Evolutionary conservation across 805 yeast species (phyloP), one percentile per base, ranked within the genome.

Genomic region (Myxozyma geophila): DNA sequence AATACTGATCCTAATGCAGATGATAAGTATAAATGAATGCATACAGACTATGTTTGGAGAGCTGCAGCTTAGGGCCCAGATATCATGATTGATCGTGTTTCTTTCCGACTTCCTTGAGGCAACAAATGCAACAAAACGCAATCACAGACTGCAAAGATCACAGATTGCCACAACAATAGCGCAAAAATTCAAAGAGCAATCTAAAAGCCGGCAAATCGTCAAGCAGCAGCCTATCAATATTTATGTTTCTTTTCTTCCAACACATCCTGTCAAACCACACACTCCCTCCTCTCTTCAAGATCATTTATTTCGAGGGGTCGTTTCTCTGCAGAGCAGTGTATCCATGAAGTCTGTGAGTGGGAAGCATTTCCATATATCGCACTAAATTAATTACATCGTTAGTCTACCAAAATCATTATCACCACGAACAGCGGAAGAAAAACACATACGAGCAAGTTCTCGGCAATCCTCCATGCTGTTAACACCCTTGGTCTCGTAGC

Each of bases 311-410:
- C 43, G 89, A 80, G 51, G 93, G 95, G 74, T 89, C 96, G 78
- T 89, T 89, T 83, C 90, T 87, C 79, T 90, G 96, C 79, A 89
- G 89, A n/a, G 91, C 93, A 73, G 86, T 79, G 78, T 82, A 89
- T 50, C 96, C 96, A 70, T 84, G 82, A 64, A 87, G 82, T 70
- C 85, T 83, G 70, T 87, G 83, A 56, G 82, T 77, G 61, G 90
- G 92, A 62, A 89, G 80, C 89, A 90, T 81, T 71, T 87, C 89
- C 80, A 90, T 78, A 75, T 90, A 89, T 67, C 79, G 73, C 70
- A 77, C 80, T 73, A 41, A 17, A 48, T 46, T 12, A 23, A 9
- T 37, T 41, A 39, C 37, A 37, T 35, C 35, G 58, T 21, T 15
- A 13, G 17, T 46, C 19, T 41, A 10, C 7, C 60, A 19, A 7